Conservation (phyloP, 352 stramenopile species). For the Elongisporangium senticosum region DNA sequence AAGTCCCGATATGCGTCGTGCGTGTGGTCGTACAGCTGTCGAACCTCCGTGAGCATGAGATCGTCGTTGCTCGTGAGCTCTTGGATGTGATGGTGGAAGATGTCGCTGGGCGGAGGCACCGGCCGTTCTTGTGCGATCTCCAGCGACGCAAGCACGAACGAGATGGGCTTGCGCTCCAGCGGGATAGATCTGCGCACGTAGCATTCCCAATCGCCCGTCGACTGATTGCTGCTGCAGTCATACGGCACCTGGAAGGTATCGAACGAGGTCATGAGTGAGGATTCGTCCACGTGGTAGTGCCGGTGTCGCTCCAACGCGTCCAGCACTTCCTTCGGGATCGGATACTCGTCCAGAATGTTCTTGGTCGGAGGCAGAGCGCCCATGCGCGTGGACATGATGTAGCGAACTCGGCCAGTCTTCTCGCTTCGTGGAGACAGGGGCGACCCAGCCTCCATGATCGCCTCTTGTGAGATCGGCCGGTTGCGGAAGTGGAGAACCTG, state of each 20-base stretch:
- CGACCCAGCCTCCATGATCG: slow-evolving; percentile 28
- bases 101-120: slow-evolving; percentile 43
- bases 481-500: slow-evolving; percentile 54
- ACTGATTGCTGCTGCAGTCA: not conserved
- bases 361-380: slow-evolving; percentile 49
- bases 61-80: slow-evolving; percentile 39
- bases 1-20: slow-evolving; percentile 59
- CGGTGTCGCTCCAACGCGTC: slow-evolving; percentile 56
- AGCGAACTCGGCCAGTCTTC: slow-evolving; percentile 41
- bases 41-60: slow-evolving; percentile 50
- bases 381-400: slow-evolving; percentile 65
- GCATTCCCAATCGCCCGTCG: slow-evolving; percentile 38
- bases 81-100: slow-evolving; percentile 56
- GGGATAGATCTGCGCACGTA: slow-evolving; percentile 57
- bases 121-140: slow-evolving; percentile 38
- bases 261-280: slow-evolving; percentile 56
- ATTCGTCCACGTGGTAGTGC: slow-evolving; percentile 57
- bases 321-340: slow-evolving; percentile 61
- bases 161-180: slow-evolving; percentile 58
- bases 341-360: slow-evolving; percentile 66
- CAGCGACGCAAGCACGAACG: slow-evolving; percentile 60
- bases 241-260: not conserved
- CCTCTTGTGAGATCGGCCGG: slow-evolving; percentile 30
- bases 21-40: slow-evolving; percentile 58
- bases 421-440: slow-evolving; percentile 26